Percentiles rank a stretch among this genome's conserved stretches.
Conservation (phyloP, 768 basidiomycete species). For the Pleurotus salmoneostramineus region DNA sequence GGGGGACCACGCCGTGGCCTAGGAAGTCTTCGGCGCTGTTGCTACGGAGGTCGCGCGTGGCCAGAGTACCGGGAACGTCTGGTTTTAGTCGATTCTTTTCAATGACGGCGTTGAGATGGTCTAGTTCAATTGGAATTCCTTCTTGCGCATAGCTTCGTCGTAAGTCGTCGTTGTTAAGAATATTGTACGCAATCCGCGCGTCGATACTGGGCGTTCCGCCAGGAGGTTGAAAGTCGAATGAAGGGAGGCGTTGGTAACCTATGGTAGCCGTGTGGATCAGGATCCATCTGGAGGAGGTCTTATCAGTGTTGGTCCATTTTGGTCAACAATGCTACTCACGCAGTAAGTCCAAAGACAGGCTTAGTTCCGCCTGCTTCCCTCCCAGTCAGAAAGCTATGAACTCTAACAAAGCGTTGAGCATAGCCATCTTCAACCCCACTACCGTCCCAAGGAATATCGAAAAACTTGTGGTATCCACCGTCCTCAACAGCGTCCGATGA, state of each 20-base stretch:
- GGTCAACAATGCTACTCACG: slow-evolving; percentile 46
- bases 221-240: slow-evolving; percentile 37
- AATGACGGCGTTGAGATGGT: neutral
- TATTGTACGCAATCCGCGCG: slow-evolving; percentile 39
- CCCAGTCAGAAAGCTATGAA: slow-evolving; percentile 83
- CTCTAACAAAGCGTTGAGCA: slow-evolving; percentile 31
- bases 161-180: slow-evolving; percentile 32
- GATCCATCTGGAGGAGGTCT: slow-evolving; percentile 29
- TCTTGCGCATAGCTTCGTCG: slow-evolving; percentile 35
- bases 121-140: slow-evolving; percentile 28
- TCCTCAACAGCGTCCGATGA: neutral
- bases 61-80: neutral
- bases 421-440: slow-evolving; percentile 22
- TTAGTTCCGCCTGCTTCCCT: slow-evolving; percentile 82
- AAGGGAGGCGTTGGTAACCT: slow-evolving; percentile 39
- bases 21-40: no score
- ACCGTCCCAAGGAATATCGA: slow-evolving; percentile 47
- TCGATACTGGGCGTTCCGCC: slow-evolving; percentile 26
- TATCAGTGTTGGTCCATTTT: neutral
- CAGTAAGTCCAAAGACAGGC: slow-evolving; percentile 85
- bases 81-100: neutral
- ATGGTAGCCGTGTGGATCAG: slow-evolving; percentile 40
- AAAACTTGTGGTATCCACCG: slow-evolving; percentile 55
- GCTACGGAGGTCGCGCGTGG: no score
- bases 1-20: no score